phyloP scores from a whole-genome alignment of 768 basidiomycete genomes.

The Tricholoma terreum region DNA sequence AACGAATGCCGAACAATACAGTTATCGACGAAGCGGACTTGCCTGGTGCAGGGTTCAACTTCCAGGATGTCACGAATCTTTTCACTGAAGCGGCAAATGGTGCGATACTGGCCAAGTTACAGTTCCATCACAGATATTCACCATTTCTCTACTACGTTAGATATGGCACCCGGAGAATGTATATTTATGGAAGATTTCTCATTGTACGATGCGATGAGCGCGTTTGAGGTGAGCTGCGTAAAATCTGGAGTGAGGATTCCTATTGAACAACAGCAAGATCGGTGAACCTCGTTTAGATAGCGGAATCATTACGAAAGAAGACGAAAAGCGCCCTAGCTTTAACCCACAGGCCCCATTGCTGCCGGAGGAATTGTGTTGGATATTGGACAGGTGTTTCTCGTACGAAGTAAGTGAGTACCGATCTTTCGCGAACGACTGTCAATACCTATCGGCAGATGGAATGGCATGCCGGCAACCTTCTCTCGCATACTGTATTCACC shows the following conservation, averaged over 20 bases:
- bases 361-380: constrained; percentile 85
- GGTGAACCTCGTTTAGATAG: constrained; percentile 89
- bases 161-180: constrained; percentile 61
- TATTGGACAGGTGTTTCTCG: constrained; percentile 72
- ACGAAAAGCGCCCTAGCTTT: constrained; percentile 48
- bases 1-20: background rate
- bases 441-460: constrained; percentile 55
- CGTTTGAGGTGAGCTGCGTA: constrained; percentile 64
- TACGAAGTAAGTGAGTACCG: constrained; percentile 60
- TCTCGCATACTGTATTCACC: constrained; percentile 86
- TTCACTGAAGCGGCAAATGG: constrained; percentile 63
- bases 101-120: constrained; percentile 30
- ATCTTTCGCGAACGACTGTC: background rate
- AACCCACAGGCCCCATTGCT: constrained; percentile 60
- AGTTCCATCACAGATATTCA: background rate
- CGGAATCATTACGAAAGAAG: constrained; percentile 49
- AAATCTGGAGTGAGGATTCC: background rate
- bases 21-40: constrained; percentile 20
- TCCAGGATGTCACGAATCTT: constrained; percentile 59
- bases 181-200: constrained; percentile 68
- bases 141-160: constrained; percentile 24
- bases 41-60: constrained; percentile 59
- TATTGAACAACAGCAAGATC: constrained; percentile 50
- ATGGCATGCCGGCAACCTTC: constrained; percentile 81
- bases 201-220: constrained; percentile 90